A percentile compares a stretch with the other conserved stretches of the same genome.
Conservation (phyloP, 2,329 filamentous ascomycete genomes). For the Botrytis elliptica region DNA sequence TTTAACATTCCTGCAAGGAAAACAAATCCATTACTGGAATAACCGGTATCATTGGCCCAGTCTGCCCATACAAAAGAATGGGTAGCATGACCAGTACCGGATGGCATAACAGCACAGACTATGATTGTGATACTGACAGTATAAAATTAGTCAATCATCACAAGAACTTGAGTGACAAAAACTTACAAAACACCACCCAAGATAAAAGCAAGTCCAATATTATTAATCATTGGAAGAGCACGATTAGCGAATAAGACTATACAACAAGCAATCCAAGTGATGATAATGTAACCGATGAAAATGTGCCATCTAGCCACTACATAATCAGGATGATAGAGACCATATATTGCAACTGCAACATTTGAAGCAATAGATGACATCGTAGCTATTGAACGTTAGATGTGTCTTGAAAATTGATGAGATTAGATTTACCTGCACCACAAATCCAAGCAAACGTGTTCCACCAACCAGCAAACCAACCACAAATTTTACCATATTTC, state of each 20-base stretch:
- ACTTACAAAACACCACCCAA: conserved; percentile 46
- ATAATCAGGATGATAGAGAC: conserved; percentile 48
- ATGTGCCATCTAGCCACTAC: conserved; percentile 50
- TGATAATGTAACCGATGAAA: conserved; percentile 49
- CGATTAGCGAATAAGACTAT: conserved; percentile 55
- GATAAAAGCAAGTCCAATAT: conserved; percentile 54
- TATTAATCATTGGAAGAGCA: conserved; percentile 51
- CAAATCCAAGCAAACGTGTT: conserved; percentile 48
- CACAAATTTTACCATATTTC: conserved; percentile 46
- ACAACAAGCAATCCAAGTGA: conserved; percentile 47
- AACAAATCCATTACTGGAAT: conserved; percentile 52
- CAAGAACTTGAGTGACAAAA: neutral
- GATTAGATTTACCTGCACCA: conserved; percentile 27
- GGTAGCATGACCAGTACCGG: conserved; percentile 43
- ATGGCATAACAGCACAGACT: conserved; percentile 55
- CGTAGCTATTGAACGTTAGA: conserved; percentile 26
- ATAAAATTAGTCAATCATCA: neutral
- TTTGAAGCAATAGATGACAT: conserved; percentile 44
- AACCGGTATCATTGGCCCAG: conserved; percentile 48
- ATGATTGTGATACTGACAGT: conserved; percentile 40
- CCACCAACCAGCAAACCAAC: conserved; percentile 54
- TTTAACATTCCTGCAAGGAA: conserved; percentile 63
- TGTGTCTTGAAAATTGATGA: neutral
- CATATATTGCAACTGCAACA: conserved; percentile 49
- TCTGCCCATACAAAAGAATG: conserved; percentile 47